phyloP scores from a whole-genome alignment of 1,284 basidiomycete genomes.

The Naganishia cerealis region DNA sequence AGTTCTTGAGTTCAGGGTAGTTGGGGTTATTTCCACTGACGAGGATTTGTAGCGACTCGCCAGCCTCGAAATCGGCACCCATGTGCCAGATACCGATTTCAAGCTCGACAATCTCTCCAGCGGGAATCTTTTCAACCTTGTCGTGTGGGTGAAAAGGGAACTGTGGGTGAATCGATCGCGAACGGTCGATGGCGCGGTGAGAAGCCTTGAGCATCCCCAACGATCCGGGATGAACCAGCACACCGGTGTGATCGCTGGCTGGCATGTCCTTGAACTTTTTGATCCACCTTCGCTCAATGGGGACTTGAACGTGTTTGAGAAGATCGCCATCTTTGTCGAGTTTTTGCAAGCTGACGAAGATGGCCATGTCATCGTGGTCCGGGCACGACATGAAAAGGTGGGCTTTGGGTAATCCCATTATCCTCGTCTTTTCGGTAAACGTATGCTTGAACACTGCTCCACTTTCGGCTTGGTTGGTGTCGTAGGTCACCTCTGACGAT shows the following conservation, averaged over 20 bases:
- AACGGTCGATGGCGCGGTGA: conserved; percentile 36
- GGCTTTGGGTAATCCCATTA: conserved; percentile 40
- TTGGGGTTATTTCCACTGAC: conserved; percentile 37
- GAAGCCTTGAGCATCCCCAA: conserved; percentile 42
- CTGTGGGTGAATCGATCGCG: conserved; percentile 26
- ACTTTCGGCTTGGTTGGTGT: conserved; percentile 26
- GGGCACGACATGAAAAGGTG: conserved; percentile 39
- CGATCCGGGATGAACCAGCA: conserved; percentile 36
- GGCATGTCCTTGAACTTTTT: conserved; percentile 29
- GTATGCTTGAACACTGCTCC: conserved; percentile 34
- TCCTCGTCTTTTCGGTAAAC: conserved; percentile 36
- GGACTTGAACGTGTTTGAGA: conserved; percentile 36
- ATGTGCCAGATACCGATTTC: conserved; percentile 44
- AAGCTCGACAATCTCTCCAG: conserved; percentile 39
- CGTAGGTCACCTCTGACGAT: conserved; percentile 15
- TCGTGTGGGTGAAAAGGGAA: conserved; percentile 37
- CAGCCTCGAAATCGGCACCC: conserved; percentile 40
- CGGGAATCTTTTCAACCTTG: conserved; percentile 37
- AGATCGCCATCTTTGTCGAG: conserved; percentile 37
- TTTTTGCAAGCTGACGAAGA: conserved; percentile 41
- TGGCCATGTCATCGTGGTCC: conserved; percentile 41
- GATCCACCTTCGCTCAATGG: conserved; percentile 19
- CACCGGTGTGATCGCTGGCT: conserved; percentile 26
- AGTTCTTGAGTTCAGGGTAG: conserved; percentile 35
- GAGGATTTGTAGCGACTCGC: conserved; percentile 39